These are phyloP conservation scores for Recurvomyces mirabilis DNA, from an alignment of 495 filamentous ascomycete species.

Conservation along the genomic window DNA sequence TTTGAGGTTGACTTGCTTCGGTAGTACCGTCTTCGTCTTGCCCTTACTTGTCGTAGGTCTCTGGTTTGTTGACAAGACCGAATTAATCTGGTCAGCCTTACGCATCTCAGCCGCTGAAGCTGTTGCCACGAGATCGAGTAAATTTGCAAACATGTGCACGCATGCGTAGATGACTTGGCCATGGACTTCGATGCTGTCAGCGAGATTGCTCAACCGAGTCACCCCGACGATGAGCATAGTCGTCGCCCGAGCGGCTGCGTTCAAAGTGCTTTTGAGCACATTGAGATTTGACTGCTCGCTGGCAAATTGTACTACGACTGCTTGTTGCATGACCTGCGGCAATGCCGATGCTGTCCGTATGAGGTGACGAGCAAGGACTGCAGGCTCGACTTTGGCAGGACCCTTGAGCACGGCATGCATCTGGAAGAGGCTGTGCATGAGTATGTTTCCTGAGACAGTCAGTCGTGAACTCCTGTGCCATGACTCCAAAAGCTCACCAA, in stretches of 20 bases:
- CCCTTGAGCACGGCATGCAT: slow-evolving; percentile 3
- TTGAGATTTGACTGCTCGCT: neutral
- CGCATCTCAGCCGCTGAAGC: too few species aligned
- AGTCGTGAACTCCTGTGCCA: neutral
- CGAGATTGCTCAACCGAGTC: slow-evolving; percentile 6
- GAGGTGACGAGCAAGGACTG: slow-evolving; percentile 13
- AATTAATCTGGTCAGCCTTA: neutral
- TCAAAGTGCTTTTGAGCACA: slow-evolving; percentile 2
- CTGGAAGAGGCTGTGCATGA: slow-evolving; percentile 18
- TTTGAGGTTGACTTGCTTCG: neutral
- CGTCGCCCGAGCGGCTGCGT: slow-evolving; percentile 2
- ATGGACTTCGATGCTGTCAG: slow-evolving; percentile 7
- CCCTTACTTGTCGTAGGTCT: neutral
- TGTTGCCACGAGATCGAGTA: too few species aligned
- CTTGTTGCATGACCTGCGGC: slow-evolving; percentile 5
- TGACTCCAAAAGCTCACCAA: neutral
- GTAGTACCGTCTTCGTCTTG: slow-evolving; percentile 1
- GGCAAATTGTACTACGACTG: neutral
- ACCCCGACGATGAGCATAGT: slow-evolving; percentile 11
- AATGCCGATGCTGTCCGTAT: slow-evolving; percentile 9
- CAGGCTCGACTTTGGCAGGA: neutral
- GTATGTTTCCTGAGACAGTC: slow-evolving; percentile 6
- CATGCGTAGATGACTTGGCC: slow-evolving; percentile 17
- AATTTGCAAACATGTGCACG: slow-evolving; percentile 17
- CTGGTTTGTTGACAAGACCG: neutral